Conservation (phyloP, 2,329 filamentous ascomycete genomes). For the Zopfia rhizophila region DNA sequence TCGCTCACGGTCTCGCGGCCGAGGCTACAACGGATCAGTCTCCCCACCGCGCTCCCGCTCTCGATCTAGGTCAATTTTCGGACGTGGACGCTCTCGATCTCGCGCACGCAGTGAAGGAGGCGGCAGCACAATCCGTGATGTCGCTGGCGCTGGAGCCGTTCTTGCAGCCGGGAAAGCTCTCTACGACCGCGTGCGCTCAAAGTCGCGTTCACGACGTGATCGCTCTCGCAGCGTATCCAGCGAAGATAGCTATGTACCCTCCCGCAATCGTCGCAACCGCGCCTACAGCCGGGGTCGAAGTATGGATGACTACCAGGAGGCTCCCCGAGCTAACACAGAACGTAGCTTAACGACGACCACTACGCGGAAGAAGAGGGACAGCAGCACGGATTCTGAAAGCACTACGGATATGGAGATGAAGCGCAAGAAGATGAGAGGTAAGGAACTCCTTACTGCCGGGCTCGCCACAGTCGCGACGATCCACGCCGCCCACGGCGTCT, state of each 20-base stretch:
- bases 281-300: constrained; percentile 51
- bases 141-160: constrained; percentile 61
- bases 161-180: constrained; percentile 63
- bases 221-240: constrained; percentile 59
- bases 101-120: constrained; percentile 58
- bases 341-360: constrained; percentile 49
- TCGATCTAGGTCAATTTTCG: constrained; percentile 68
- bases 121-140: constrained; percentile 58
- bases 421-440: constrained; percentile 72
- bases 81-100: constrained; percentile 57
- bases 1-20: constrained; percentile 69
- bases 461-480: constrained; percentile 75
- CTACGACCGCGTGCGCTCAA: constrained; percentile 66
- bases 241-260: constrained; percentile 63
- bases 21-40: constrained; percentile 51
- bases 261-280: constrained; percentile 54
- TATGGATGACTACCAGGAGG: constrained; percentile 56
- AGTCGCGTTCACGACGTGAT: constrained; percentile 60
- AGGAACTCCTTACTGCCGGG: constrained; percentile 73
- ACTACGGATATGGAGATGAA: constrained; percentile 71
- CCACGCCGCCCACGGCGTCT: constrained; percentile 73
- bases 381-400: constrained; percentile 57
- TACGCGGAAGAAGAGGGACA: constrained; percentile 29
- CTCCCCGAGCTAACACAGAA: constrained; percentile 48
- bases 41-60: constrained; percentile 69